Base-by-base conservation (phyloP, 352 stramenopile genomes). In the Aphanomyces astaci region DNA sequence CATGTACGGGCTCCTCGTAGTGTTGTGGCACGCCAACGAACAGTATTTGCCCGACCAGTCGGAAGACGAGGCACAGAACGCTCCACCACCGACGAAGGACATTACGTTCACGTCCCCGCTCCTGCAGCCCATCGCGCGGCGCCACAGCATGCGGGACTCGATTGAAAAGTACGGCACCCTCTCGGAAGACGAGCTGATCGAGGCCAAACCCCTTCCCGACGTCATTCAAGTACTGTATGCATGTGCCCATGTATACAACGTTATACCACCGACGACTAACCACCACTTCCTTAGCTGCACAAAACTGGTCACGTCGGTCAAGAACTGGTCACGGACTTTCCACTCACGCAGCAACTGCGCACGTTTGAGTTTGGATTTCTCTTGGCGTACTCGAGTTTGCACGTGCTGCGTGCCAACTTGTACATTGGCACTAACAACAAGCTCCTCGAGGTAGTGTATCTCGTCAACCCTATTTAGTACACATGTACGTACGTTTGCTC, bases 391-490 rank as follows among this genome's bases (percentile, higher is more conserved):
- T 82, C 84, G 10, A 73, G 77, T 10, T 65, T 91, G 4, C 85
- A 95, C 45, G 80, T 94, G 39, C 73, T 95, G 25, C 86, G 86
- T 7, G 80, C 85, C 2, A 94, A 79, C 13, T 73, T 92, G 28
- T 95, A 91, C 74, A 94, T 95, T 63, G 87, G 87, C 63, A 92
- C 87, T 56, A 80, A 82, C 31, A 95, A 93, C 75, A 91, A 95
- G 53, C 65, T 90, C 51, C 74, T 95, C 11, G 78, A 87, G 46
- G 63, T 69, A 36, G 39, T 1, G 13, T n/a, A 10, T 53, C 11
- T 13, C 63, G 7, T 10, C 30, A 10, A 62, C 1, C 62, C 9
- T 68, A 17, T 70, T n/a, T n/a, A n/a, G n/a, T n/a, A n/a, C n/a
- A n/a, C n/a, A n/a, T n/a, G n/a, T n/a, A n/a, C n/a, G n/a, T n/a